Evolutionary conservation across 2,329 filamentous ascomycete genomes (phyloP).

Genomic region (Ciborinia camelliae): DNA sequence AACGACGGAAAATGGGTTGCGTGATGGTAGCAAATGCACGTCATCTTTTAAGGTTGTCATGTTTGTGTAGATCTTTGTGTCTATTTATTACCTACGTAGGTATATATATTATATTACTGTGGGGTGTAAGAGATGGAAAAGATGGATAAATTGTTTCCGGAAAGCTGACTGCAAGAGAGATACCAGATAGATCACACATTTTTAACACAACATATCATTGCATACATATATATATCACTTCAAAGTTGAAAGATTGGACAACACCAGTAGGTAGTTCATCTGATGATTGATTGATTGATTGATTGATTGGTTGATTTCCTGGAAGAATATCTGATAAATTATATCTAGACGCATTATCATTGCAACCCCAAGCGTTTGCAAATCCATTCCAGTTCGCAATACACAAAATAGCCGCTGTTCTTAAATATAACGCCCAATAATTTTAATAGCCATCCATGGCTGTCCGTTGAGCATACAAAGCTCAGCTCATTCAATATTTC

Average conservation of each 20-base stretch:
- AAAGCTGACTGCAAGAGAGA: not conserved
- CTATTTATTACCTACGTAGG: too few relatives aligned
- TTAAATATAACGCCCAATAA: constrained; percentile 15
- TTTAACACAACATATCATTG: not conserved
- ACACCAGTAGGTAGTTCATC: not conserved
- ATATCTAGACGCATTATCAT: constrained; percentile 12
- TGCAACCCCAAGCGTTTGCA: constrained; percentile 9
- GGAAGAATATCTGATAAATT: constrained; percentile 3
- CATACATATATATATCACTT: not conserved
- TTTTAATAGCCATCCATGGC: constrained; percentile 19
- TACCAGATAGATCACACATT: not conserved
- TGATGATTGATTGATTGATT: not conserved
- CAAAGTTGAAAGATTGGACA: not conserved
- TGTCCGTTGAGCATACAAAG: constrained; percentile 5
- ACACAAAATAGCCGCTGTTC: constrained; percentile 19
- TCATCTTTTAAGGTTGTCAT: constrained; percentile 6
- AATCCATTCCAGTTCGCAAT: constrained; percentile 1
- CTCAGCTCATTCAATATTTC: constrained; percentile 22
- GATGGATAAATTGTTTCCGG: not conserved
- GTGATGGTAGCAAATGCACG: not conserved
- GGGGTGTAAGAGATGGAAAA: not conserved
- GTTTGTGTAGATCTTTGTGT: not conserved
- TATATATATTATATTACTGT: not conserved
- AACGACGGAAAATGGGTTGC: not conserved
- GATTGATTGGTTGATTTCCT: constrained; percentile 13